Conservation (phyloP, 768 basidiomycete genomes). For the Floccularia luteovirens region DNA sequence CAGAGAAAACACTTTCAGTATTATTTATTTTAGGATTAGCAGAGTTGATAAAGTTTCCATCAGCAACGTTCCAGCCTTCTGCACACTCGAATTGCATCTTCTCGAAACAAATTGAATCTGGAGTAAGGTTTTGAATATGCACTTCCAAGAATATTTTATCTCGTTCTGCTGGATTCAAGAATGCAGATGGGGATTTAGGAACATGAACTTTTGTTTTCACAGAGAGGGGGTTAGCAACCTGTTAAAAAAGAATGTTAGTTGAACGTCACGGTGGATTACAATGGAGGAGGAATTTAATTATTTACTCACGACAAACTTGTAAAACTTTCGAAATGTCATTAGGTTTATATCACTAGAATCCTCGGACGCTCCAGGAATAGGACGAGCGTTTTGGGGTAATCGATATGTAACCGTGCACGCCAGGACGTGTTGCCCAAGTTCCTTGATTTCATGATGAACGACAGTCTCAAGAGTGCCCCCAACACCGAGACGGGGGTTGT, state of each 20-base stretch:
- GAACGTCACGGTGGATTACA: no score
- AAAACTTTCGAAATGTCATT: constrained; percentile 81
- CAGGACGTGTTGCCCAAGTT: constrained; percentile 85
- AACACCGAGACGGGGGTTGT: constrained; percentile 37
- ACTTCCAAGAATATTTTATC: constrained; percentile 89
- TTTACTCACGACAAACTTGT: constrained; percentile 77
- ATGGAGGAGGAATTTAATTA: neutral
- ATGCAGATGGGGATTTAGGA: constrained; percentile 65
- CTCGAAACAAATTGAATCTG: constrained; percentile 71
- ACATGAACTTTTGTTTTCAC: constrained; percentile 92
- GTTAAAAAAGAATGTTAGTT: constrained; percentile 2
- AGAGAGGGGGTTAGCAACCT: constrained; percentile 93
- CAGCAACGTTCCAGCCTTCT: constrained; percentile 55
- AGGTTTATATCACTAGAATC: constrained; percentile 45
- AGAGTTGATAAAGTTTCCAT: constrained; percentile 36
- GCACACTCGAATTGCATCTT: constrained; percentile 73
- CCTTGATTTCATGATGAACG: constrained; percentile 87
- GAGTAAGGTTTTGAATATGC: constrained; percentile 84
- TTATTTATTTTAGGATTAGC: constrained; percentile 12
- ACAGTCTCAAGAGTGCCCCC: constrained; percentile 60
- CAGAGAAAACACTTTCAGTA: constrained; percentile 49
- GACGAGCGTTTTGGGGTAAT: constrained; percentile 52
- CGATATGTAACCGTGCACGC: constrained; percentile 81
- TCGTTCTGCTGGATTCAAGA: constrained; percentile 55
- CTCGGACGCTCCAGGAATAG: constrained; percentile 37